Evolutionary conservation across 2,329 filamentous ascomycete genomes (phyloP).

Genomic region (Hypoxylon sp.): DNA sequence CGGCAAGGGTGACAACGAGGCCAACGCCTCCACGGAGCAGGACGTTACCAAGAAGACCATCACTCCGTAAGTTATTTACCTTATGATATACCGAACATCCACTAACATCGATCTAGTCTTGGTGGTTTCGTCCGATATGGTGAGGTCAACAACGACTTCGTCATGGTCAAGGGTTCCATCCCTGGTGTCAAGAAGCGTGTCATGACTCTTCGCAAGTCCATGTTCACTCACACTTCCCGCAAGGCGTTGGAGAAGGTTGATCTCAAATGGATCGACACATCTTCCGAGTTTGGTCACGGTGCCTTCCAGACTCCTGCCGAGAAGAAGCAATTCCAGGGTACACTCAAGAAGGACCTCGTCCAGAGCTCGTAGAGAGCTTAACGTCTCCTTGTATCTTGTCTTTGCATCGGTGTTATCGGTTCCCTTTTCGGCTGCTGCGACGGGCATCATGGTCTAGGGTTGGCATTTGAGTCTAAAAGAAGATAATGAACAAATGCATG

Average conservation of each 20-base stretch:
- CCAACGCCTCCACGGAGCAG: constrained; percentile 93
- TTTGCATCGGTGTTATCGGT: constrained; percentile 69
- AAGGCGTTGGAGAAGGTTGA: constrained; percentile 98
- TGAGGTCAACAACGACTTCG: constrained; percentile 99
- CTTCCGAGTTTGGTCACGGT: constrained; percentile 99
- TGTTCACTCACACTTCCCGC: constrained; percentile 96
- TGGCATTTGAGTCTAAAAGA: constrained; percentile 51
- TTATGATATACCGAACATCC: constrained; percentile 7
- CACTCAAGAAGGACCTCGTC: constrained; percentile 96
- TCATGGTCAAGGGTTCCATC: constrained; percentile 97
- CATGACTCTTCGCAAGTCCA: constrained; percentile 98
- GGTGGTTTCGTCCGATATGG: constrained; percentile 99
- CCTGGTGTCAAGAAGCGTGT: constrained; percentile 99
- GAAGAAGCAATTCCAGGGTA: constrained; percentile 98
- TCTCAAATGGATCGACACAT: constrained; percentile 99
- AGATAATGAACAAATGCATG: constrained; percentile 54
- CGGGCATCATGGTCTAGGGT: constrained; percentile 51
- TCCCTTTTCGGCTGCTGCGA: constrained; percentile 56
- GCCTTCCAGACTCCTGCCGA: constrained; percentile 98
- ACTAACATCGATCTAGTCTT: constrained; percentile 71
- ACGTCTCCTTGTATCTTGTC: constrained; percentile 60
- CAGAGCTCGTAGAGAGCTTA: constrained; percentile 58
- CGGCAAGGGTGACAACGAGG: constrained; percentile 90
- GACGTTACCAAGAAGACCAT: constrained; percentile 99
- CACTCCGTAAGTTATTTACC: constrained; percentile 84